Base-by-base conservation (phyloP, 257 asterid genomes). In the Primulina huaijiensis region DNA sequence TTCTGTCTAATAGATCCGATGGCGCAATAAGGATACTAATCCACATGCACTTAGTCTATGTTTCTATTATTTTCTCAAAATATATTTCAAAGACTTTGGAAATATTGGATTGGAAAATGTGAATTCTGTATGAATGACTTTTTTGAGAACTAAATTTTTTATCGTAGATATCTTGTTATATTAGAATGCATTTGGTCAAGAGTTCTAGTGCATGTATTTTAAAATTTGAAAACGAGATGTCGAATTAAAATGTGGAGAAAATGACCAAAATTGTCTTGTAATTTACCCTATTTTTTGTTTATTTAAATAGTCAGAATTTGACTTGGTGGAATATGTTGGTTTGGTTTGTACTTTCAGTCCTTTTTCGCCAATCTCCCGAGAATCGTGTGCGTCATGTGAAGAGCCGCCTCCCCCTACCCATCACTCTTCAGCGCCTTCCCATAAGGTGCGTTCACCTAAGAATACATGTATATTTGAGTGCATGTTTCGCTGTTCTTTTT, bases 401-500 rank as follows among this genome's bases (percentile, higher is more conserved):
- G 53, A 74, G 66, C 80, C 56, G 52, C 67, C 75, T 73, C 14
- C 53, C 53, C 77, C 71, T 16, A 60, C 88, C 14, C 88, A 85
- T 73, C 82, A 90, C 84, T 97, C 99, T 70, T 72, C 83, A 29
- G 95, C 96, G 43, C 99, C 99, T 70, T 61, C 81, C 43, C 85
- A 91, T 74, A 95, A 89, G 96, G 90, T 59, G 16, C 16, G 50
- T 11, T 30, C 38, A 62, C 16, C 30, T 30, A 40, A 4, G 29
- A 30, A 43, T 21, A 6, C 5, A 2, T 7, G 35, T 58, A 20
- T 30, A 3, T 30, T 7, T 7, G 10, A 23, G 25, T 23, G 25
- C 25, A 23, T 23, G 25, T 23, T 23, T 23, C 25, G 1, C 1
- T 23, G 25, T 23, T 23, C 25, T 23, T 23, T 23, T 23, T 23